These are phyloP conservation scores for Penicillium fuscoglaucum DNA, from an alignment of 2,329 filamentous ascomycete genomes.

Conservation along the genomic window DNA sequence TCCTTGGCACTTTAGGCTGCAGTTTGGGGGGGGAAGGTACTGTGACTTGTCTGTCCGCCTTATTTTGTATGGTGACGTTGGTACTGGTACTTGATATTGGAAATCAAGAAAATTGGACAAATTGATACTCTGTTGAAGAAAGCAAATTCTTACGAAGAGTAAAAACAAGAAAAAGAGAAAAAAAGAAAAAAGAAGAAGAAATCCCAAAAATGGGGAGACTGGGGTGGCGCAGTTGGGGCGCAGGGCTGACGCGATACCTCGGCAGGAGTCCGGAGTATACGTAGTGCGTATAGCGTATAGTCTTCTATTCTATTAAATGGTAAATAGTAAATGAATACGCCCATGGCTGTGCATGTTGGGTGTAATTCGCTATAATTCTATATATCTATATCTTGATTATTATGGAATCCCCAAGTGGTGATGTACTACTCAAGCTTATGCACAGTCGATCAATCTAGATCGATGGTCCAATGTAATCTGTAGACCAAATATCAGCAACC, in stretches of 20 bases:
- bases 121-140: background rate
- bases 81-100: background rate
- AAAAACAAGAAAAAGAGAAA: background rate
- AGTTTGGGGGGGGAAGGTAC: background rate
- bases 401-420: background rate
- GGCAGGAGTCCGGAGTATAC: no score
- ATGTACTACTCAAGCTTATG: background rate
- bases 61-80: background rate
- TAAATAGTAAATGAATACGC: background rate
- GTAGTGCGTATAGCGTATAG: no score
- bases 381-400: background rate
- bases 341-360: background rate
- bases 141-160: background rate
- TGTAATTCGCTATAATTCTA: background rate
- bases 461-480: constrained; percentile 6
- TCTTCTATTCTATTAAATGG: background rate
- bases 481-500: background rate
- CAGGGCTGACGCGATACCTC: background rate
- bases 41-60: background rate
- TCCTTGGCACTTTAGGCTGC: constrained; percentile 14
- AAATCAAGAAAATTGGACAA: background rate
- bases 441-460: constrained; percentile 1
- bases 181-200: background rate
- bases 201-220: background rate
- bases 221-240: background rate